Evolutionary conservation across 2,329 filamentous ascomycete genomes (phyloP), one percentile per base, ranked within the genome.

Genomic region (Didymella keratinophila): DNA sequence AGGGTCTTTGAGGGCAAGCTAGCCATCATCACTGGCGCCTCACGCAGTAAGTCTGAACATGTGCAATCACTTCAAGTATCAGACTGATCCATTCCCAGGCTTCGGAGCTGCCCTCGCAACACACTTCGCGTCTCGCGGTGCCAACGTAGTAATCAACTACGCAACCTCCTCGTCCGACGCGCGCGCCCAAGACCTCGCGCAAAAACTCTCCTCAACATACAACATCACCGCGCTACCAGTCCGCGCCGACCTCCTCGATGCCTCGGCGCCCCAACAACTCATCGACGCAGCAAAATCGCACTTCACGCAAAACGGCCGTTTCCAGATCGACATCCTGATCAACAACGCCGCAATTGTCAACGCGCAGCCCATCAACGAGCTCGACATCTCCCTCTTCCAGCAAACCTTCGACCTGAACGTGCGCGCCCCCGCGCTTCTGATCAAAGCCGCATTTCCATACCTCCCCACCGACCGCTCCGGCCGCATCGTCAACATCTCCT

Each of bases 281-380:
- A 74, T 92, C 67, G 74, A 78, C 25, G 81, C 80, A 0, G 82
- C 85, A 3, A 81, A 84, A 62, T 78, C 83, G 51, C 79, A 86
- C 69, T 87, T 89, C 75, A 70, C 80, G 2, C 48, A 55, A 6
- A 78, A 76, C 56, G 73, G 76, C 53, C 75, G 76, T 41, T 84
- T 91, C 70, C 85, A 87, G 65, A 84, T 95, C 71, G 90, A 94
- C 78, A 91, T 95, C 58, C 79, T 95, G 39, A 79, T 95, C 80
- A 94, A 95, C 83, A 95, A 94, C 75, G 63, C 63, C 10, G 63
- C 63, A 25, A 56, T 47, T 37, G 63, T 65, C 10, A 65, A 65
- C 50, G 63, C 63, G 20, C 63, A 65, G 37, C 55, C 57, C 14
- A 56, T 65, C 34, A 42, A 65, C 4, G 54, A 59, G 9, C 36